Evolutionary conservation across 202 grass and related monocot genomes (phyloP), one percentile per base, ranked within the genome.

Genomic region (Thinopyrum obtusiflorum): DNA sequence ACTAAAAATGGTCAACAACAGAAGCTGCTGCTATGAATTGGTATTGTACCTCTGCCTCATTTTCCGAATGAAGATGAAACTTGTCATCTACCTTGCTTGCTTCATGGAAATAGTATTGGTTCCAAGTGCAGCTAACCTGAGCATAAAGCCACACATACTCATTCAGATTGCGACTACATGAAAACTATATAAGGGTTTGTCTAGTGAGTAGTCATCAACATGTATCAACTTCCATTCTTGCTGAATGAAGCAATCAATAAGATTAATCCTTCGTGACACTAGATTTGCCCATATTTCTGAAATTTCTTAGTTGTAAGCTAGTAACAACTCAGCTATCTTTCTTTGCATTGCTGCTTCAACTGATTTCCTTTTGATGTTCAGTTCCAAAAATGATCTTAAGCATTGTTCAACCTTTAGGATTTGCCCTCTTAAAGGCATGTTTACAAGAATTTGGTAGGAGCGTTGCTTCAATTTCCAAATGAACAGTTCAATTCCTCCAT

Each of bases 211-310:
- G 32, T 60, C 31, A n/a, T 60, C 29, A 60, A 77, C 51, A 77
- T 9, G 55, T 33, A 28, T 57, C 73, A 32, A 57, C 10, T 21
- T 59, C 12, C 9, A 20, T 29, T 76, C 73, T 76, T 76, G 25
- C 71, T 32, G 31, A 77, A 36, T 20, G 20, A 77, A 77, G 49
- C 20, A 61, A 77, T 76, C 73, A 57, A 57, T 59, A 76, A 76
- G 73, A 29, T 59, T 20, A 76, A 73, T 55, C 73, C 15, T 80
- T n/a, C 8, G 11, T 12, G 37, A 39, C 77, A 80, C 36, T 47
- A 65, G 44, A 65, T 80, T 23, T 81, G 42, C 18, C 49, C 44
- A 49, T 68, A 29, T 24, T 51, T 11, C 49, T 53, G 17, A 53
- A 20, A 53, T 53, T 53, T 53, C 49, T 49, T 47, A 47, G 44